Evolutionary conservation across 176 grass and related monocot species (phyloP), one percentile per base, ranked within the genome.

Genomic region (Bromus sterilis): DNA sequence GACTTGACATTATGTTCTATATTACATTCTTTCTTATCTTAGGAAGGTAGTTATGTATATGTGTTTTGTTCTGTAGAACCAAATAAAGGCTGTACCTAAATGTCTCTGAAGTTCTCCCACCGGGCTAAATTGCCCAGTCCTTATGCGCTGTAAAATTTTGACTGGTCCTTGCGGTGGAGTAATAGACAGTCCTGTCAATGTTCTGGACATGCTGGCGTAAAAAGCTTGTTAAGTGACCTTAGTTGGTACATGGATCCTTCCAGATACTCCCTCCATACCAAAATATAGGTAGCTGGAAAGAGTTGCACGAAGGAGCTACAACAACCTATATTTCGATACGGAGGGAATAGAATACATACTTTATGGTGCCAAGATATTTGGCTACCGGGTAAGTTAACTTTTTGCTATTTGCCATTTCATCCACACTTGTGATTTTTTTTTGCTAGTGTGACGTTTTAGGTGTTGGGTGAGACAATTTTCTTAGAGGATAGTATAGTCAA

Each of bases 21-120:
- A 4, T 60, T 59, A 6, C 70, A 35, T 85, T 82, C 65, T 46
- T 81, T 85, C 31, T 80, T 77, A 46, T 82, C 67, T 69, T 71
- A 63, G 55, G 43, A n/a, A 64, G 21, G 20, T 32, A 46, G 51
- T 80, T 80, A 62, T 76, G 79, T 73, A 44, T 43, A 71, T 42
- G 53, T 85, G 66, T 66, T 56, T 51, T 44, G 36, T 56, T 78
- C 21, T 79, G 12, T 66, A 76, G 25, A 77, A 83, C 30, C 24
- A 89, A 81, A 81, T 71, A 81, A 71, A 46, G 2, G 30, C 15
- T 29, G 30, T 46, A 43, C 25, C 35, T 32, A 44, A 60, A 77
- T 78, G 16, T 40, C 16, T 78, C 24, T 30, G 11, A 71, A 82
- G 41, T 55, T 78, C 24, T 78, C 67, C 60, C 37, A 60, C 23